Evolutionary conservation across 2,329 filamentous ascomycete species (phyloP).

Genomic region (Hymenoscyphus linearis): DNA sequence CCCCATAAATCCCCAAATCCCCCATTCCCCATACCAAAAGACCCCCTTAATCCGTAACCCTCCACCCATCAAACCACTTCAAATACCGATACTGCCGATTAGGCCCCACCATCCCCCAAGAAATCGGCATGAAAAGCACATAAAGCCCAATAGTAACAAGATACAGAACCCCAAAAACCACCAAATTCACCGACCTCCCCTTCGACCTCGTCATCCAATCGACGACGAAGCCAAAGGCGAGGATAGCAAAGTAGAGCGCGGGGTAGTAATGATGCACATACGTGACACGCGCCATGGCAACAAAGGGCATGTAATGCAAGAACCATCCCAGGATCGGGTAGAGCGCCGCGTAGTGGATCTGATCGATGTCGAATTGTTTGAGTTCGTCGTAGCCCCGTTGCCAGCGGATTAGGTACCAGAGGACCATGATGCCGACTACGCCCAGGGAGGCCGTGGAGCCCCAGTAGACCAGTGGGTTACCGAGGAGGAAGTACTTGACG

Average conservation of each 20-base stretch:
- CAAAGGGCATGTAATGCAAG: conserved; percentile 91
- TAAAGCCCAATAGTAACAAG: conserved; percentile 72
- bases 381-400: conserved; percentile 90
- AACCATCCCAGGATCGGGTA: conserved; percentile 94
- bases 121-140: conserved; percentile 85
- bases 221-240: conserved; percentile 79
- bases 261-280: conserved; percentile 99
- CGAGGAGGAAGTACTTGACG: conserved; percentile 97
- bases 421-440: conserved; percentile 64
- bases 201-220: conserved; percentile 76
- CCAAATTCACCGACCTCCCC: conserved; percentile 57
- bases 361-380: conserved; percentile 73
- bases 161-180: conserved; percentile 72
- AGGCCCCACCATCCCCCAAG: conserved; percentile 88
- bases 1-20: no score
- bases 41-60: conserved; percentile 30
- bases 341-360: conserved; percentile 87
- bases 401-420: conserved; percentile 90
- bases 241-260: conserved; percentile 93
- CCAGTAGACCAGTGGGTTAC: conserved; percentile 96
- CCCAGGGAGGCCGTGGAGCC: conserved; percentile 76
- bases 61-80: conserved; percentile 90
- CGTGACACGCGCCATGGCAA: conserved; percentile 96
- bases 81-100: conserved; percentile 84
- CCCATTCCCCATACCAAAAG: no score